These are phyloP conservation scores for Vaccinium vitisidaea DNA, from an alignment of 148 eudicot genomes.

Conservation along the genomic window DNA sequence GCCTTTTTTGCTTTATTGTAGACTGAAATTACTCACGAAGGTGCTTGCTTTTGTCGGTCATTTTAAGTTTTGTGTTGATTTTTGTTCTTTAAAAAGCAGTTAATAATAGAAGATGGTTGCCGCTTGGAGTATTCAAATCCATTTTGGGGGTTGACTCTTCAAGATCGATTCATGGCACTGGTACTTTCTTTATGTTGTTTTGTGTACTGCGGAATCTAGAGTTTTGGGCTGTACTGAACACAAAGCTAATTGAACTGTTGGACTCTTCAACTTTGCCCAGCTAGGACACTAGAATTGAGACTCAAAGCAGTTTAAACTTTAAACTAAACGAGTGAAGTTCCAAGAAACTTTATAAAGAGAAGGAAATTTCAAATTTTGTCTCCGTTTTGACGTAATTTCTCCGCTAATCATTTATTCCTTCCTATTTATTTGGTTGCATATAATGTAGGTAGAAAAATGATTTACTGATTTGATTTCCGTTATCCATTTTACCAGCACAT, in stretches of 20 bases:
- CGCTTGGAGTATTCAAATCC: conserved; percentile 27
- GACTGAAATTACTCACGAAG: not conserved
- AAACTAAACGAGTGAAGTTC: not conserved
- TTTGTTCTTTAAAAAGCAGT: conserved; percentile 24
- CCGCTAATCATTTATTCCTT: not conserved
- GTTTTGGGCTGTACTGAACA: not conserved
- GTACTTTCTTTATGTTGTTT: conserved; percentile 29
- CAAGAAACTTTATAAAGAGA: not conserved
- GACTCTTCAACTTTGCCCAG: not conserved
- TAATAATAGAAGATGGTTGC: conserved; percentile 28
- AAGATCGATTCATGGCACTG: conserved; percentile 69
- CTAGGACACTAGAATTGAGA: not conserved
- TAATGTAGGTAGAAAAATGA: not conserved
- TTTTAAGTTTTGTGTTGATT: not conserved
- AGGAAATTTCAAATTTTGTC: not conserved
- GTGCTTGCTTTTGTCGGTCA: not conserved
- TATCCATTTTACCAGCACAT: not conserved
- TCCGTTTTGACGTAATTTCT: not conserved
- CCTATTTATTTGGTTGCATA: not conserved
- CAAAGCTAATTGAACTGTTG: too few relatives aligned
- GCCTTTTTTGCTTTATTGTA: not conserved
- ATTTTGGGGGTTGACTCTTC: conserved; percentile 32
- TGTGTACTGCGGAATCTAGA: not conserved
- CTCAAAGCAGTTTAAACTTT: not conserved
- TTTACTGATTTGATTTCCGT: not conserved